Percentiles rank a stretch among this genome's conserved stretches.
Conservation (phyloP, 257 asterid species). For the Capsicum pubescens region DNA sequence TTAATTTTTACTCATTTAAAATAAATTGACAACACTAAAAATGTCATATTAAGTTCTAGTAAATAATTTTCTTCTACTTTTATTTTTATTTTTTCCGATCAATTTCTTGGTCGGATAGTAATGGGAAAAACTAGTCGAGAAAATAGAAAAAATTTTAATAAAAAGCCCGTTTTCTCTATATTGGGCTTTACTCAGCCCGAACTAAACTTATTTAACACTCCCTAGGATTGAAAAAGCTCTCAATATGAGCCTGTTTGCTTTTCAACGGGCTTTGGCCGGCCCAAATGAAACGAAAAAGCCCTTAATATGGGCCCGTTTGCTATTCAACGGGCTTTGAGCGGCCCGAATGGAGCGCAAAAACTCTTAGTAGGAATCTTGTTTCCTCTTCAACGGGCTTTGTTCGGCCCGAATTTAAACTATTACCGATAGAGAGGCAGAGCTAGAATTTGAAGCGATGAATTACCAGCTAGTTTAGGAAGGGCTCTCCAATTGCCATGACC, state of each 20-base stretch:
- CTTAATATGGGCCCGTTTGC: no score
- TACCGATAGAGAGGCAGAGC: neutral
- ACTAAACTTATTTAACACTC: neutral
- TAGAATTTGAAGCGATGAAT: neutral
- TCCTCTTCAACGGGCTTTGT: neutral
- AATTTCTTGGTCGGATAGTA: neutral
- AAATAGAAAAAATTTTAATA: neutral
- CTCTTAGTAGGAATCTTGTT: no score
- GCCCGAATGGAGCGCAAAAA: neutral
- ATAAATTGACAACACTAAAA: neutral
- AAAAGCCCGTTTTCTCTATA: neutral
- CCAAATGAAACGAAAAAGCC: neutral
- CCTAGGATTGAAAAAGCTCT: neutral
- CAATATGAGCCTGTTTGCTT: neutral
- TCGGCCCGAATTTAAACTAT: neutral
- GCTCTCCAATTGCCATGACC: conserved; percentile 90
- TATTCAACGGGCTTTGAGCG: neutral
- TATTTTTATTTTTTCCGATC: neutral
- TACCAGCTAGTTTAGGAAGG: conserved; percentile 85
- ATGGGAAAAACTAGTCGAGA: neutral
- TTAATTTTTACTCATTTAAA: neutral
- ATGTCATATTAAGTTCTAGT: neutral
- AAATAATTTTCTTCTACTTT: neutral
- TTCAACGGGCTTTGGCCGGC: neutral
- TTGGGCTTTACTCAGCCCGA: neutral